Conservation (phyloP, 1,284 basidiomycete species). For the Inonotus obliquus region DNA sequence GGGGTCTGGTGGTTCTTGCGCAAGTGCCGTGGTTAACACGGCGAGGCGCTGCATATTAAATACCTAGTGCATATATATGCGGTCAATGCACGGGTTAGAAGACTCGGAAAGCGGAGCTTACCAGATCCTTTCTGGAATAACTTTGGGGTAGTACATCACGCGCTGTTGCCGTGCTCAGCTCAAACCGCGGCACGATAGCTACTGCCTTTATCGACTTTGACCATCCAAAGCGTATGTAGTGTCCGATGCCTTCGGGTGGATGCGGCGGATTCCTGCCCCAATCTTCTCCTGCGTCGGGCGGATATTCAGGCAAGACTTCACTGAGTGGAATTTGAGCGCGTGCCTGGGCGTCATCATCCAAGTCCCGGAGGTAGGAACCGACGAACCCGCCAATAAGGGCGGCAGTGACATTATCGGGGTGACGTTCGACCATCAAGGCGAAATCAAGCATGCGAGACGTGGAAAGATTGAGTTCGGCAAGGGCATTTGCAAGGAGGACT, state of each 20-base stretch:
- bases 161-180: constrained; percentile 94
- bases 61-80: constrained; percentile 50
- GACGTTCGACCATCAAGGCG: constrained; percentile 98
- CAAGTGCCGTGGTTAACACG: constrained; percentile 95
- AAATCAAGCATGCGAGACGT: constrained; percentile 85
- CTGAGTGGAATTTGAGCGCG: constrained; percentile 90
- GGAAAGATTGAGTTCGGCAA: constrained; percentile 73
- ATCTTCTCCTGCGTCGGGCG: constrained; percentile 82
- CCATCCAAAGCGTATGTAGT: constrained; percentile 93
- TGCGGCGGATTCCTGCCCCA: constrained; percentile 89
- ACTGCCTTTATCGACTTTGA: constrained; percentile 84
- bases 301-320: constrained; percentile 97
- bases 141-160: constrained; percentile 79
- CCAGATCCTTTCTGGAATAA: constrained; percentile 90
- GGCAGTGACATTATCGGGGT: constrained; percentile 99
- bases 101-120: constrained; percentile 38
- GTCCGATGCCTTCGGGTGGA: constrained; percentile 89
- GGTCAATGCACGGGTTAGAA: background rate
- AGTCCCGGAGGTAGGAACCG: constrained; percentile 92
- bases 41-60: constrained; percentile 98
- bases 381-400: constrained; percentile 97
- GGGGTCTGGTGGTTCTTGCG: constrained; percentile 86
- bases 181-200: constrained; percentile 94
- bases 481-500: constrained; percentile 81
- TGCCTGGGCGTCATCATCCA: constrained; percentile 71